phyloP scores from a whole-genome alignment of 768 basidiomycete genomes.

The Tulasnella sp. region DNA sequence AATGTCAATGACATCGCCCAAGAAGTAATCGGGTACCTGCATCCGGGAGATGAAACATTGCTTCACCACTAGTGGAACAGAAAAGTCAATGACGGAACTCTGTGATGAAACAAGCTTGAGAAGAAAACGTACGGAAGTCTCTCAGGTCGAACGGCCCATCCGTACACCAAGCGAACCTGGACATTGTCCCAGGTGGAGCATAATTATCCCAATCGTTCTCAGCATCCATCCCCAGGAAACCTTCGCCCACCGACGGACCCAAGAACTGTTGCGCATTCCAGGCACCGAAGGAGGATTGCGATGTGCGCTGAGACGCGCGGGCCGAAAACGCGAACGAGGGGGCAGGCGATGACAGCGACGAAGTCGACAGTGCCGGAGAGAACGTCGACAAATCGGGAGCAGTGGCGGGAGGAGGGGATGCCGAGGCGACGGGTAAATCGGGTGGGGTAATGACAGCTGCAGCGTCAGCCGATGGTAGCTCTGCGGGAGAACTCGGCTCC shows the following conservation, averaged over 20 bases:
- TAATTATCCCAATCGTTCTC: conserved; percentile 42
- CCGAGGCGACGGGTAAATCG: not conserved
- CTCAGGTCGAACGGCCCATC: conserved; percentile 74
- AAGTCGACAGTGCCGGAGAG: conserved; percentile 16
- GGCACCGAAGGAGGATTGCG: not conserved
- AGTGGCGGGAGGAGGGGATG: conserved; percentile 4
- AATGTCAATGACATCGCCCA: conserved; percentile 67
- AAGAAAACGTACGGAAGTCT: conserved; percentile 44
- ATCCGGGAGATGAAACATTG: conserved; percentile 83
- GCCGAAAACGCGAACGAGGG: conserved; percentile 11
- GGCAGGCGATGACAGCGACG: conserved; percentile 15
- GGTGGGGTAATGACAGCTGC: conserved; percentile 8
- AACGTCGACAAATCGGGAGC: not conserved
- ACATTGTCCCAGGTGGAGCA: conserved; percentile 61
- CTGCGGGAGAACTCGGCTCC: not conserved
- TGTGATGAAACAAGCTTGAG: not conserved
- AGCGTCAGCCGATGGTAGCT: conserved; percentile 25
- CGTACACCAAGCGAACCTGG: conserved; percentile 20
- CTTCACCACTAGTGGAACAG: conserved; percentile 49
- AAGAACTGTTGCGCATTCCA: not conserved
- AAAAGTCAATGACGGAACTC: not conserved
- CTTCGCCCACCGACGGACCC: not conserved
- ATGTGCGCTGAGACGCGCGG: not conserved
- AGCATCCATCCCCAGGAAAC: conserved; percentile 32
- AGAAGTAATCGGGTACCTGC: conserved; percentile 63